Evolutionary conservation across 208 protist genomes (phyloP).

Genomic region (Leishmania amazonensis): DNA sequence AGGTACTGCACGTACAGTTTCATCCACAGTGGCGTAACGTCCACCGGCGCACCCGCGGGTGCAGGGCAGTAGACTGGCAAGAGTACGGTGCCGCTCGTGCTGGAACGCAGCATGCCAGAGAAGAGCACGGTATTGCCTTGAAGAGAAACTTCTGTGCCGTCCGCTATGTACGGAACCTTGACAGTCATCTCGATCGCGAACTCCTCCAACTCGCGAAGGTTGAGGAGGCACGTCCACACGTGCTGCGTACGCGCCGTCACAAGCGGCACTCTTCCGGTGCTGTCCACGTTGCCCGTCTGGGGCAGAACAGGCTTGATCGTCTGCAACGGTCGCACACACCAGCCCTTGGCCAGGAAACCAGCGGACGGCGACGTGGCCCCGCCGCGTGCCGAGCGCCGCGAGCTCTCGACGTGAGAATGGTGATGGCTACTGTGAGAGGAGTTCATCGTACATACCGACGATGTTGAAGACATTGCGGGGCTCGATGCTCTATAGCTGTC

Average conservation of each 20-base stretch:
- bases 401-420: slow-evolving; percentile 22
- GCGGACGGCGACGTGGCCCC: not conserved
- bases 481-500: not conserved
- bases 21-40: slow-evolving; percentile 39
- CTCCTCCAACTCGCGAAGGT: slow-evolving; percentile 38
- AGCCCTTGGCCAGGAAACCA: slow-evolving; percentile 31
- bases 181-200: slow-evolving; percentile 46
- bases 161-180: slow-evolving; percentile 31
- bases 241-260: slow-evolving; percentile 36
- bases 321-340: slow-evolving; percentile 63
- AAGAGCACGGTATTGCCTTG: slow-evolving; percentile 38
- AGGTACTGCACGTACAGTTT: slow-evolving; percentile 77
- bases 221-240: slow-evolving; percentile 44
- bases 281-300: slow-evolving; percentile 20
- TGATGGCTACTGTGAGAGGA: slow-evolving; percentile 5
- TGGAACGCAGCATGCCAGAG: slow-evolving; percentile 42
- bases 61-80: slow-evolving; percentile 33
- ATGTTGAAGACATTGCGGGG: slow-evolving; percentile 7
- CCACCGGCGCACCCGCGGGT: slow-evolving; percentile 12
- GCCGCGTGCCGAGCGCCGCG: slow-evolving; percentile 3
- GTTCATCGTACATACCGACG: slow-evolving; percentile 8
- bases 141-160: slow-evolving; percentile 20
- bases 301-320: slow-evolving; percentile 33
- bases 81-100: slow-evolving; percentile 41
- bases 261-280: slow-evolving; percentile 24